phyloP scores from a whole-genome alignment of 1,139 yeast genomes.

The Protomyces inouyei region DNA sequence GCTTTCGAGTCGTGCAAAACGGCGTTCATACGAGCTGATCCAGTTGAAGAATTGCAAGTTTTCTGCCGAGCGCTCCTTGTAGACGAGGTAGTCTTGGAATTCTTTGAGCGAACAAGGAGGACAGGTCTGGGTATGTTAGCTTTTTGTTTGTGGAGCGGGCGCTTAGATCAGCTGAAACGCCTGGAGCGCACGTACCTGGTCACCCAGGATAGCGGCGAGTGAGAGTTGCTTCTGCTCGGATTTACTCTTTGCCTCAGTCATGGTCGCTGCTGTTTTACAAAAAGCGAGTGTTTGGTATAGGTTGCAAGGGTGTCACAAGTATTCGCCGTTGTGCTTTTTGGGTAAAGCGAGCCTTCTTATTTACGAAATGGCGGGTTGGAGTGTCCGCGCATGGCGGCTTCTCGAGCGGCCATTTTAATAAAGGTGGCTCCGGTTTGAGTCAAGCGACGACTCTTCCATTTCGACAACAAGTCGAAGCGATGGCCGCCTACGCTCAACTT shows the following conservation, averaged over 20 bases:
- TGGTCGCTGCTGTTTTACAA: background rate
- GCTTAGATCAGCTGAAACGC: background rate
- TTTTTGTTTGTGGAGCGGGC: background rate
- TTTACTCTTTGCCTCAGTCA: background rate
- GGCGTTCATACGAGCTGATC: constrained; percentile 16
- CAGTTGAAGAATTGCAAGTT: constrained; percentile 25
- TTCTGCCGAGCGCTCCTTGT: constrained; percentile 25
- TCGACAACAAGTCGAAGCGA: no score
- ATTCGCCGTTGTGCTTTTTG: no score
- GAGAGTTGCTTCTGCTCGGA: constrained; percentile 1
- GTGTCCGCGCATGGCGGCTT: no score
- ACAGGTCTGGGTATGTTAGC: constrained; percentile 6
- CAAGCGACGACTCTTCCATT: no score
- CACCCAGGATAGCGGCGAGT: constrained; percentile 20
- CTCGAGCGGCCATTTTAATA: no score
- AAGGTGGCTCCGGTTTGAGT: no score
- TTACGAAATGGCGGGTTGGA: no score
- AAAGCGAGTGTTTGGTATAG: no score
- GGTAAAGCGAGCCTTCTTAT: no score
- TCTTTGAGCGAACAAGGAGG: constrained; percentile 26
- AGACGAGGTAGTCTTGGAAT: constrained; percentile 24
- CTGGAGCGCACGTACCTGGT: constrained; percentile 7
- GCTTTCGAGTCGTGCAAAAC: constrained; percentile 9
- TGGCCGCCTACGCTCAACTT: no score
- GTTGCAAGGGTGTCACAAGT: no score